Evolutionary conservation across 352 stramenopile genomes (phyloP), one percentile per base, ranked within the genome.

Genomic region (Globisporangium megalacanthum): DNA sequence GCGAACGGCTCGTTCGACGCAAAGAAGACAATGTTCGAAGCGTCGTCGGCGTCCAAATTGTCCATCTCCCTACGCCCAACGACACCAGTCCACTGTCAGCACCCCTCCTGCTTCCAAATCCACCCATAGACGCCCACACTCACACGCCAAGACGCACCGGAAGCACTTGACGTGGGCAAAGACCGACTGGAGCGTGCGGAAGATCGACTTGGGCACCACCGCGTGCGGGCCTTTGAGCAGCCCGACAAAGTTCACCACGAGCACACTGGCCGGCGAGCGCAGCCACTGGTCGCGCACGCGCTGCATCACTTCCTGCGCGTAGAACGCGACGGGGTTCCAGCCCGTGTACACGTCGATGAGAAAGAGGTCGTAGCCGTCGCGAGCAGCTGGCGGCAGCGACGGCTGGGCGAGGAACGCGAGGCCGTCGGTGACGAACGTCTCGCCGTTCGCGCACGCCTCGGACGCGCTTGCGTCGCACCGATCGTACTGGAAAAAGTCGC

Each of bases 201-300:
- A 74, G 52, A 92, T 83, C n/a, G 83, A 88, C 41, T 77, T 77
- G 0, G 81, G 77, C 25, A 83, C 78, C 11, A 61, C 78, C 0
- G 70, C 61, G 35, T 76, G 72, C 17, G 70, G 64, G 7, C 68
- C 77, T 41, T 83, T 75, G 54, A 84, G 73, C 50, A 79, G 85
- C 1, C 83, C 83, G 17, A 90, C 83, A 61, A 92, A 90, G 57
- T 90, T 92, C 60, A 90, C 69, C 25, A 90, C 78, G 19, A 92
- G 51, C n/a, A 92, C 77, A 4, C 83, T 77, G 58, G 15, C 19
- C 0, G 60, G 54, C n/a, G 58, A 68, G 14, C 41, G 33, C 44
- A 90, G 69, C 80, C 80, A 90, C 19, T 77, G 77, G 36, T 72
- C 60, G 3, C 69, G 72, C 50, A 90, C 46, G 9, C 55, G 66